Conservation (phyloP, 2,329 filamentous ascomycete species). For the Purpureocillium takamizusanense region DNA sequence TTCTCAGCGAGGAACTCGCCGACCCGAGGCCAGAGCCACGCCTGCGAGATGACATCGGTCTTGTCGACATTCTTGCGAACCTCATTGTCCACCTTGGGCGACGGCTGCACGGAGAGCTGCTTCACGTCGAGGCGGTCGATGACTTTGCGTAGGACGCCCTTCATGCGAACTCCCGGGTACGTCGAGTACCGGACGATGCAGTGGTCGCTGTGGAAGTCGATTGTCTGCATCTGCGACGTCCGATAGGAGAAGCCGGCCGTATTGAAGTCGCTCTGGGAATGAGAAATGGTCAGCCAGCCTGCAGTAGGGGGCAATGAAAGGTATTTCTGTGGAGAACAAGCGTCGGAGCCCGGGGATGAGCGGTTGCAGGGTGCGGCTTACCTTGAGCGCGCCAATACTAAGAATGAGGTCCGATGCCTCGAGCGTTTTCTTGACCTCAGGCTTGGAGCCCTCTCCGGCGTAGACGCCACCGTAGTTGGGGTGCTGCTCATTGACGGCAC, state of each 20-base stretch:
- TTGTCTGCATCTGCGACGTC: constrained; percentile 65
- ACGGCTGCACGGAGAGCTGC: constrained; percentile 45
- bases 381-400: constrained; percentile 55
- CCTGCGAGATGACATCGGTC: constrained; percentile 50
- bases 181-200: constrained; percentile 69
- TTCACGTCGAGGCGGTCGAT: constrained; percentile 48
- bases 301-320: too few relatives aligned
- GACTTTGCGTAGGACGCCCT: constrained; percentile 65
- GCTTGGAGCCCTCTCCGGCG: constrained; percentile 65
- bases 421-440: constrained; percentile 52
- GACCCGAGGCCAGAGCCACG: constrained; percentile 69
- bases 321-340: too few relatives aligned
- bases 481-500: constrained; percentile 68
- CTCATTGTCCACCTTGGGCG: constrained; percentile 45
- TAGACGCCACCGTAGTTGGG: constrained; percentile 78
- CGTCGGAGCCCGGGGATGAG: not conserved
- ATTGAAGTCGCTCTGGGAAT: constrained; percentile 66
- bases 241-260: constrained; percentile 76
- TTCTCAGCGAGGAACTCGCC: constrained; percentile 61
- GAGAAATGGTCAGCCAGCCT: not conserved
- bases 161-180: constrained; percentile 71
- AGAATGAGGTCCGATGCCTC: constrained; percentile 65
- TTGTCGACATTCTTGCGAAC: constrained; percentile 29
- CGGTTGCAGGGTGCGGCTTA: constrained; percentile 6
- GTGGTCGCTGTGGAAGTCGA: constrained; percentile 71